A percentile compares a stretch with the other conserved stretches of the same genome.
Evolutionary conservation across 2,329 filamentous ascomycete species (phyloP).

Genomic region (Ambrosiella beaveri): DNA sequence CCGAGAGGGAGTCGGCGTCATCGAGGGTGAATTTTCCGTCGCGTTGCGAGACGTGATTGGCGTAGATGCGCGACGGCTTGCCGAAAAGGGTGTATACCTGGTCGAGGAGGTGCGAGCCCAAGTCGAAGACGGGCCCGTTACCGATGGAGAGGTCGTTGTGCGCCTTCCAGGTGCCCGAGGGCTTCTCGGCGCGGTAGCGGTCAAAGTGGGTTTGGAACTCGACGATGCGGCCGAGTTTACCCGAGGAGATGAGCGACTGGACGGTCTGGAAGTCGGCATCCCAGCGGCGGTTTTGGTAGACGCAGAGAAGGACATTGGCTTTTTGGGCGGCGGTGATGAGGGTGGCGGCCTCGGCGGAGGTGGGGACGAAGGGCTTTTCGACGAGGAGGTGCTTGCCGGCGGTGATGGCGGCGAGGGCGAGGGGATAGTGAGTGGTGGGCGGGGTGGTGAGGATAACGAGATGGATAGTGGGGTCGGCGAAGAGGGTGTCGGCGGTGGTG

Average conservation of each 20-base stretch:
- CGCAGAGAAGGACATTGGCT: slow-evolving; percentile 37
- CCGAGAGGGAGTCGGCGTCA: slow-evolving; percentile 41
- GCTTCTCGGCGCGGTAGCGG: slow-evolving; percentile 45
- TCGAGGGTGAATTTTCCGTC: slow-evolving; percentile 26
- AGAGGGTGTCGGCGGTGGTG: slow-evolving; percentile 41
- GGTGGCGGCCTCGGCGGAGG: slow-evolving; percentile 45
- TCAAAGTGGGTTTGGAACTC: slow-evolving; percentile 74
- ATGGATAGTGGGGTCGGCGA: slow-evolving; percentile 48
- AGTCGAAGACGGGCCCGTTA: slow-evolving; percentile 53
- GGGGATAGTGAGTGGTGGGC: slow-evolving; percentile 50
- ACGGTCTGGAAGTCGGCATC: slow-evolving; percentile 62
- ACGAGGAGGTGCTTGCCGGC: slow-evolving; percentile 62
- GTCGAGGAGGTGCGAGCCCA: slow-evolving; percentile 62
- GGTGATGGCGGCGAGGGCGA: slow-evolving; percentile 47
- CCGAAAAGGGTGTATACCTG: slow-evolving; percentile 58
- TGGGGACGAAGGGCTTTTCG: slow-evolving; percentile 71
- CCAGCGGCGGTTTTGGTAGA: slow-evolving; percentile 65
- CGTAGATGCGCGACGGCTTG: slow-evolving; percentile 48
- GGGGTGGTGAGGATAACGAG: slow-evolving; percentile 56
- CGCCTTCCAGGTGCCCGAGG: slow-evolving; percentile 46
- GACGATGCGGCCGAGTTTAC: slow-evolving; percentile 49
- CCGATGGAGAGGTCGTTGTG: slow-evolving; percentile 39
- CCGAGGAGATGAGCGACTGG: slow-evolving; percentile 40
- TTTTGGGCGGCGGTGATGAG: slow-evolving; percentile 39
- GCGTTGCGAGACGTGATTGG: slow-evolving; percentile 49